Conservation (phyloP, 2,329 filamentous ascomycete species). For the Colletotrichum gigasporum region DNA sequence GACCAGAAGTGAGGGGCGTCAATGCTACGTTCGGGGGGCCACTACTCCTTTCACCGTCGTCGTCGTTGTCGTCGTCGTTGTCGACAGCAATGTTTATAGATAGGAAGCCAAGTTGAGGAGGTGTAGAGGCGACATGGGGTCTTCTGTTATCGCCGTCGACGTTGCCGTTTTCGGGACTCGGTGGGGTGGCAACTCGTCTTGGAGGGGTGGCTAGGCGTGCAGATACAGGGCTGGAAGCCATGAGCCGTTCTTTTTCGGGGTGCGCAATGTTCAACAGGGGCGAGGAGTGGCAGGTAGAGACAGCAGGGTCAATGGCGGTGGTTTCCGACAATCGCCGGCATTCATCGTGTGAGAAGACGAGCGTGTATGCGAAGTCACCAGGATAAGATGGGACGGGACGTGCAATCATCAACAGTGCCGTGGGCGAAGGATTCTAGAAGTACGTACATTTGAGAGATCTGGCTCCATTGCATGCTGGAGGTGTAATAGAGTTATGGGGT, state of each 20-base stretch:
- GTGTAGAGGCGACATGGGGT: slow-evolving; percentile 16
- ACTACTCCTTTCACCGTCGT: neutral
- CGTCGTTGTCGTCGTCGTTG: neutral
- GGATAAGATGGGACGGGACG: slow-evolving; percentile 19
- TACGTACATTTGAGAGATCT: neutral
- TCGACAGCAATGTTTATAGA: slow-evolving; percentile 17
- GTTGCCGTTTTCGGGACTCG: slow-evolving; percentile 48
- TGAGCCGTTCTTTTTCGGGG: slow-evolving; percentile 43
- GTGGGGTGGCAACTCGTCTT: slow-evolving; percentile 69
- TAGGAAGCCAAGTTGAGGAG: slow-evolving; percentile 8
- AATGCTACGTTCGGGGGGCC: slow-evolving; percentile 1
- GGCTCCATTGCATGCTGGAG: neutral
- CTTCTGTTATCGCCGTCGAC: slow-evolving; percentile 11
- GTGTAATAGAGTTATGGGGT: neutral
- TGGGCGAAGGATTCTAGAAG: neutral
- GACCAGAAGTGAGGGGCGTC: slow-evolving; percentile 33
- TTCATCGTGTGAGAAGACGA: slow-evolving; percentile 1
- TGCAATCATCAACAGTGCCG: neutral
- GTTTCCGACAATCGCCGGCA: slow-evolving; percentile 12
- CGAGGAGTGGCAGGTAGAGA: neutral
- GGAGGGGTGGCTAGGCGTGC: slow-evolving; percentile 52
- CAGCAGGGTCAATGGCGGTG: slow-evolving; percentile 11
- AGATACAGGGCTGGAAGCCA: slow-evolving; percentile 62
- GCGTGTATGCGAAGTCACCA: neutral
- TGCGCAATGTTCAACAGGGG: neutral